A percentile compares a stretch with the other conserved stretches of the same genome.
Conservation (phyloP, 176 grass and related monocot genomes). For the Alloteropsis semialata region DNA sequence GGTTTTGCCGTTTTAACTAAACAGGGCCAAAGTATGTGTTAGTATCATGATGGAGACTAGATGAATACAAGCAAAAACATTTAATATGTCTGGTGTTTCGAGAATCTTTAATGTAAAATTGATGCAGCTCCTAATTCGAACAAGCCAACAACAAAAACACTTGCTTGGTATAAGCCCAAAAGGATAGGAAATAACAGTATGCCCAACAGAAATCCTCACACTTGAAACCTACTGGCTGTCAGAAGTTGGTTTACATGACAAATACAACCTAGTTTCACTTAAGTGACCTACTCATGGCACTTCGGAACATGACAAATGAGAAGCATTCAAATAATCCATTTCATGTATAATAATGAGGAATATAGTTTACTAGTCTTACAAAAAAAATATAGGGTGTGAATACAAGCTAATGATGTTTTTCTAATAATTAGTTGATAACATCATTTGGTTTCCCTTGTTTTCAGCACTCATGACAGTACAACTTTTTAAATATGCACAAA, state of each 20-base stretch:
- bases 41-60: not conserved
- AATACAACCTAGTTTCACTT: not conserved
- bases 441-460: not conserved
- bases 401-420: not conserved
- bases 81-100: not conserved
- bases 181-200: not conserved
- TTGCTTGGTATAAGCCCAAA: not conserved
- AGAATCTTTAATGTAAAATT: conserved; percentile 11
- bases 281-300: not conserved
- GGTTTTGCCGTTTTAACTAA: too few species aligned
- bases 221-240: not conserved
- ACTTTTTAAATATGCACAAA: not conserved
- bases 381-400: not conserved
- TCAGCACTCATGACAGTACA: not conserved
- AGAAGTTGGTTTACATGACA: conserved; percentile 2
- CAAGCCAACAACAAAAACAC: not conserved
- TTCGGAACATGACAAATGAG: not conserved
- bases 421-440: not conserved
- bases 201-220: not conserved
- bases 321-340: conserved; percentile 11
- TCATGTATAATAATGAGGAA: not conserved
- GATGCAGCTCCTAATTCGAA: not conserved
- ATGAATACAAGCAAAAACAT: not conserved
- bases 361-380: not conserved
- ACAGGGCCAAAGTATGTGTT: not conserved